Conservation (phyloP, 805 yeast genomes). For the Starmerella vaccinii region DNA sequence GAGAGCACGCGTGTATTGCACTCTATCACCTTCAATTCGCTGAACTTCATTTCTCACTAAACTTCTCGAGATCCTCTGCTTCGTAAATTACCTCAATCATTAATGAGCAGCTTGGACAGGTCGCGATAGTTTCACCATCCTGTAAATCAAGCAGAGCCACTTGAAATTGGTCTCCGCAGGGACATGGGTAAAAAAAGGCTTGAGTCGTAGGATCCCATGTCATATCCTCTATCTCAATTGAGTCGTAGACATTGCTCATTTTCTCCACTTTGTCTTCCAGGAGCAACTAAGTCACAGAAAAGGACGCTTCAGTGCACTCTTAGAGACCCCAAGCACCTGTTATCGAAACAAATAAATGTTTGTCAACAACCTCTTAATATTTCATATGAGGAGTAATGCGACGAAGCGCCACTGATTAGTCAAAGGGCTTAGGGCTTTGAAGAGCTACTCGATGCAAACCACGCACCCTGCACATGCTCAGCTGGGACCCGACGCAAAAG, state of each 20-base stretch:
- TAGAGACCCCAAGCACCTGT: no score
- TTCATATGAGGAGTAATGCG: no score
- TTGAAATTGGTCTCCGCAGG: slow-evolving; percentile 93
- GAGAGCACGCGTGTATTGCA: neutral
- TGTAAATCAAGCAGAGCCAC: slow-evolving; percentile 70
- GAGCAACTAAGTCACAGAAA: no score
- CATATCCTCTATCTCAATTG: slow-evolving; percentile 95
- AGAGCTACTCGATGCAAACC: neutral
- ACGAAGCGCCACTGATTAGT: neutral
- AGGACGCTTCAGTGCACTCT: no score
- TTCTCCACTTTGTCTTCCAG: neutral
- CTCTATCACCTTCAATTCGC: no score
- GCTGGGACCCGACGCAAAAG: neutral
- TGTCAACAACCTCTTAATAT: no score
- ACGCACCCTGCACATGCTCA: neutral
- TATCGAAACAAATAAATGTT: no score
- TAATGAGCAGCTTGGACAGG: slow-evolving; percentile 90
- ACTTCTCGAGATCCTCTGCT: slow-evolving; percentile 32
- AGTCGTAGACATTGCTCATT: slow-evolving; percentile 50
- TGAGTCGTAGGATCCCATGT: slow-evolving; percentile 75
- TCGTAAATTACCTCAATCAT: slow-evolving; percentile 91
- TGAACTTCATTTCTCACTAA: slow-evolving; percentile 8
- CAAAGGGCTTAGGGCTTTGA: slow-evolving; percentile 9
- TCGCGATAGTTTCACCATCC: slow-evolving; percentile 83
- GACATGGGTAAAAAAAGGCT: slow-evolving; percentile 89